Evolutionary conservation across 2,329 filamentous ascomycete genomes (phyloP).

Genomic region (Parafenestella ontariensis): DNA sequence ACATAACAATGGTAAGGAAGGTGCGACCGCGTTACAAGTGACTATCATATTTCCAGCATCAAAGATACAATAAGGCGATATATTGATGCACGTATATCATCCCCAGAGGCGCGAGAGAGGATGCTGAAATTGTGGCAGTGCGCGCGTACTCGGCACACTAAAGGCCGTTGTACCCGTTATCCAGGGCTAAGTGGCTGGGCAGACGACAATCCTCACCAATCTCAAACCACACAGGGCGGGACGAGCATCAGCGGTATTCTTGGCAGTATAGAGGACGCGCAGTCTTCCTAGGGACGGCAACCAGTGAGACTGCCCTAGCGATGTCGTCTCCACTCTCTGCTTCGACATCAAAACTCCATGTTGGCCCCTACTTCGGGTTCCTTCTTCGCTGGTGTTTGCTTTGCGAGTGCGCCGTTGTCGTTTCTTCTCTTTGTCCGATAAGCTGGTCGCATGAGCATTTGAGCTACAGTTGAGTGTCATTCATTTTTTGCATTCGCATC

Average conservation of each 20-base stretch:
- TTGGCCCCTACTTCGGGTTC: slow-evolving; percentile 1
- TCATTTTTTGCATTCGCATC: background rate
- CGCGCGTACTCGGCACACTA: slow-evolving; percentile 1
- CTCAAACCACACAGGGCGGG: slow-evolving; percentile 10
- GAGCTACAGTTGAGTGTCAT: background rate
- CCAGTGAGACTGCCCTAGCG: background rate
- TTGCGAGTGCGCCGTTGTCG: background rate
- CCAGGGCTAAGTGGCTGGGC: slow-evolving; percentile 17
- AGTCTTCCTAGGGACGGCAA: slow-evolving; percentile 1
- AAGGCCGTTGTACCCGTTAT: slow-evolving; percentile 15
- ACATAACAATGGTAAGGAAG: background rate
- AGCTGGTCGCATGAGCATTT: slow-evolving; percentile 2
- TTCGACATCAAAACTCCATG: background rate
- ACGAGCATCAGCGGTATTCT: slow-evolving; percentile 6
- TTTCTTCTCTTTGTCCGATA: slow-evolving; percentile 2
- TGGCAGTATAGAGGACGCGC: slow-evolving; percentile 18
- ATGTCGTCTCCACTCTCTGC: background rate
- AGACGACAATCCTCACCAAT: slow-evolving; percentile 13
- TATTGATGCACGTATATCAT: background rate
- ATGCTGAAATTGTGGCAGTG: slow-evolving; percentile 4
- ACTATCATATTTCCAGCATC: background rate
- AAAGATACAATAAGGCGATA: background rate
- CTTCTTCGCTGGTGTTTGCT: background rate
- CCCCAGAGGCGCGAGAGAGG: background rate
- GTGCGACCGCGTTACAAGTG: background rate